A percentile compares a stretch with the other conserved stretches of the same genome.
phyloP scores from a whole-genome alignment of 148 eudicot genomes.

The Vaccinium myrtillus region DNA sequence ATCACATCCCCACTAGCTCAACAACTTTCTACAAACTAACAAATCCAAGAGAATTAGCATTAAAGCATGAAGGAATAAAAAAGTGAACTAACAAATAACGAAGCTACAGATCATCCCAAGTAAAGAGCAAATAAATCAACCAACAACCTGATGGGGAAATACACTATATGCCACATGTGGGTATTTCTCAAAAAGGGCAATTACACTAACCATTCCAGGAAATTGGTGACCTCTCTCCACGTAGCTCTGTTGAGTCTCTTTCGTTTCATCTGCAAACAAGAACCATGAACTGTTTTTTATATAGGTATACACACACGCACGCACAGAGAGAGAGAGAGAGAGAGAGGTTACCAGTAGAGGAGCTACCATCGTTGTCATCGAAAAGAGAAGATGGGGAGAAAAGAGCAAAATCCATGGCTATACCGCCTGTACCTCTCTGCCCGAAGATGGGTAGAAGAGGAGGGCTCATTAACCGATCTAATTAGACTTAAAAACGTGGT shows the following conservation, averaged over 20 bases:
- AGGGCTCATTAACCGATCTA: no score
- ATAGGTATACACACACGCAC: background rate
- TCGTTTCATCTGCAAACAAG: conserved; percentile 40
- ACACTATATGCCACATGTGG: background rate
- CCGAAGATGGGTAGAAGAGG: background rate
- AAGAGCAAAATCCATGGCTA: conserved; percentile 77
- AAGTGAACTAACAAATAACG: background rate
- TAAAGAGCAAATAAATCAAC: background rate
- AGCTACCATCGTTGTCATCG: conserved; percentile 44
- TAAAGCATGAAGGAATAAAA: background rate
- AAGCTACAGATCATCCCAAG: background rate
- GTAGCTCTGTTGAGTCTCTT: conserved; percentile 38
- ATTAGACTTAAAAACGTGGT: no score
- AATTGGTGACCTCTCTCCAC: conserved; percentile 79
- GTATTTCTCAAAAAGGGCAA: background rate
- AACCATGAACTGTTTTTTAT: background rate
- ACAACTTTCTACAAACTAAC: background rate
- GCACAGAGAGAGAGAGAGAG: conserved; percentile 1
- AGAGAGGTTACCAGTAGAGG: no score
- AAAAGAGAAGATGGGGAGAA: conserved; percentile 92
- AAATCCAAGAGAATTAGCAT: background rate
- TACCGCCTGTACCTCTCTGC: background rate
- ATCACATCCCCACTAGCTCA: background rate
- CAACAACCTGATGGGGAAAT: background rate
- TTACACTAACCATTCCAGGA: conserved; percentile 63